Evolutionary conservation across 2,329 filamentous ascomycete genomes (phyloP).

Genomic region (Sporothrix humicola): DNA sequence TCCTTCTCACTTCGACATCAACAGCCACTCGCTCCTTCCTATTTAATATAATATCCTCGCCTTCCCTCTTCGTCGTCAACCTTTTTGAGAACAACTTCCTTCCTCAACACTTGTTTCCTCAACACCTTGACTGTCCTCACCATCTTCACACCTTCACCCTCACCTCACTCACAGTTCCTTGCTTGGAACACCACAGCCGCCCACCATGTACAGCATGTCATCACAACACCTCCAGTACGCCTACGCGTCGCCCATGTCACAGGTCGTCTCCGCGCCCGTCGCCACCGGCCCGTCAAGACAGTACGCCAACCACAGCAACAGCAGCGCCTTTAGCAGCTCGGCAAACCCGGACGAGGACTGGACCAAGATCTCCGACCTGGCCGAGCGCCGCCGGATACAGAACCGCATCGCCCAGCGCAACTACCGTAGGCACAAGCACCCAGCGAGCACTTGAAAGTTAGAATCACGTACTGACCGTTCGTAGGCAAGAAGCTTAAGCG

Average conservation of each 20-base stretch:
- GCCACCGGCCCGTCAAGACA: constrained; percentile 61
- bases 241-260: constrained; percentile 46
- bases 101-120: background rate
- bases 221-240: constrained; percentile 49
- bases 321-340: constrained; percentile 92
- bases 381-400: constrained; percentile 91
- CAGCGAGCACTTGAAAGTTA: no score
- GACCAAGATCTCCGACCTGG: constrained; percentile 98
- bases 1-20: constrained; percentile 4
- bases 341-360: constrained; percentile 97
- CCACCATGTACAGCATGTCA: constrained; percentile 52
- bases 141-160: background rate
- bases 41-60: constrained; percentile 21
- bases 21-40: constrained; percentile 15
- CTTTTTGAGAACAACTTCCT: background rate
- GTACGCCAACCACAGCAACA: constrained; percentile 76
- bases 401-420: constrained; percentile 98
- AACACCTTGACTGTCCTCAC: background rate
- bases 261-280: constrained; percentile 39
- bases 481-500: constrained; percentile 91
- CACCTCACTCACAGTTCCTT: background rate
- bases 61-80: constrained; percentile 10
- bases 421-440: constrained; percentile 81
- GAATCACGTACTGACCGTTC: constrained; percentile 33
- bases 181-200: constrained; percentile 8